Percentiles rank a stretch among this genome's conserved stretches.
Conservation (phyloP, 345 rosid species). For the Melaleuca quinquenervia region DNA sequence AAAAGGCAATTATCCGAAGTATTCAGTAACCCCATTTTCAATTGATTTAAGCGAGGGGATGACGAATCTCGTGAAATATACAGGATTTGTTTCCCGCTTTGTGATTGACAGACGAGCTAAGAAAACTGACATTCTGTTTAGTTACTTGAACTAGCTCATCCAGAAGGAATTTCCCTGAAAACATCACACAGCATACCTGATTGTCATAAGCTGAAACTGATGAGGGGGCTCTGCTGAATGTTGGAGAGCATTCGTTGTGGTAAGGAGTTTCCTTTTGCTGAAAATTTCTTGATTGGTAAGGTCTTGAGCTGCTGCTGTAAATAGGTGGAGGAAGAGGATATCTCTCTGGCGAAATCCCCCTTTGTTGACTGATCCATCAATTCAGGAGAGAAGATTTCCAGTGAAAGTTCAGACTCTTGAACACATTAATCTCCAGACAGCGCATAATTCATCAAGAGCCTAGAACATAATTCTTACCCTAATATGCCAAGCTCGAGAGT, state of each 20-base stretch:
- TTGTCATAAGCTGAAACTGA: constrained; percentile 25
- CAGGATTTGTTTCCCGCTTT: neutral
- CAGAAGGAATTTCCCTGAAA: neutral
- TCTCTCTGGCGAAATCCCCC: constrained; percentile 35
- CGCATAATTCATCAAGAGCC: neutral
- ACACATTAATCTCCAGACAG: neutral
- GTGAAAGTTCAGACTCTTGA: neutral
- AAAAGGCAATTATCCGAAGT: neutral
- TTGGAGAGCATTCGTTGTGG: constrained; percentile 18
- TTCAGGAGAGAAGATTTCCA: neutral
- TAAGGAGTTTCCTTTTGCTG: constrained; percentile 18
- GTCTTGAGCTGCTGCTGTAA: constrained; percentile 18
- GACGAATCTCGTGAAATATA: neutral
- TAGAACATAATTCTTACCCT: constrained; percentile 26
- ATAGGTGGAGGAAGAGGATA: constrained; percentile 69
- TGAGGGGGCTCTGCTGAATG: constrained; percentile 19
- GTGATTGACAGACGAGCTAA: neutral
- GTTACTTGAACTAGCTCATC: neutral
- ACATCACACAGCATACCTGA: constrained; percentile 27
- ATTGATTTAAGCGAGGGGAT: neutral
- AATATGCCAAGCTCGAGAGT: constrained; percentile 64
- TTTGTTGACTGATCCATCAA: constrained; percentile 16
- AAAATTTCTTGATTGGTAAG: constrained; percentile 24
- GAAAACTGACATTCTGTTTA: neutral
- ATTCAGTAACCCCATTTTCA: neutral